Evolutionary conservation across 2,329 filamentous ascomycete genomes (phyloP), one percentile per base, ranked within the genome.

Genomic region (Colletotrichum sp.): DNA sequence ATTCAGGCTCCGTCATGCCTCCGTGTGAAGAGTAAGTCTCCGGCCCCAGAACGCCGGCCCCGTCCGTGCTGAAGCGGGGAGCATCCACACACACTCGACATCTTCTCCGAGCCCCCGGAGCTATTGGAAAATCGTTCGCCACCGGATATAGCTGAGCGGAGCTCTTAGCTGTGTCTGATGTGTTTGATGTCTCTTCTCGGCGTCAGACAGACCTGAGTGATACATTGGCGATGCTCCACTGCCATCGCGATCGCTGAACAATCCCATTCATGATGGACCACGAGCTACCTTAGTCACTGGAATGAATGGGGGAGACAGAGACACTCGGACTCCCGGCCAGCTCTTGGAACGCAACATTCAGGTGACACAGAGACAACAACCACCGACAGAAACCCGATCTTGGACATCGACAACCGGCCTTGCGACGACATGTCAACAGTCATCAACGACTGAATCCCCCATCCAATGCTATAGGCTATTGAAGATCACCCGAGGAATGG

Each of bases 11-110:
- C 36, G 62, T 24, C 6, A 32, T 32, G 28, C 21, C 61, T 43
- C 61, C 32, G 61, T 63, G 30, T 32, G 34, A 13, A 24, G 61
- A 63, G 14, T 10, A 43, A 36, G 61, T 67, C 55, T 43, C 72
- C 72, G 72, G 69, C 36, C 30, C 34, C 30, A 43, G 24, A 72
- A 24, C 30, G 69, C 69, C 73, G 73, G 73, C 38, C 24, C 73
- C 69, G 73, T 74, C 73, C 68, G 73, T 75, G 73, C 73, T 24
- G 24, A 56, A 38, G 59, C 64, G 48, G 64, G 34, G 66, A 48
- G n/a, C 43, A 21, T 48, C 43, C 43, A 48, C 43, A 48, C 43
- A 48, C 43, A 48, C n/a, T 48, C 16, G 66, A n/a, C 5, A 36
- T 34, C 36, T n/a, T 24, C 70, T 38, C 48, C 71, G 67, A 52